A percentile compares a stretch with the other conserved stretches of the same genome.
phyloP scores from a whole-genome alignment of 129 eudicot species.

The Artemisia annua region DNA sequence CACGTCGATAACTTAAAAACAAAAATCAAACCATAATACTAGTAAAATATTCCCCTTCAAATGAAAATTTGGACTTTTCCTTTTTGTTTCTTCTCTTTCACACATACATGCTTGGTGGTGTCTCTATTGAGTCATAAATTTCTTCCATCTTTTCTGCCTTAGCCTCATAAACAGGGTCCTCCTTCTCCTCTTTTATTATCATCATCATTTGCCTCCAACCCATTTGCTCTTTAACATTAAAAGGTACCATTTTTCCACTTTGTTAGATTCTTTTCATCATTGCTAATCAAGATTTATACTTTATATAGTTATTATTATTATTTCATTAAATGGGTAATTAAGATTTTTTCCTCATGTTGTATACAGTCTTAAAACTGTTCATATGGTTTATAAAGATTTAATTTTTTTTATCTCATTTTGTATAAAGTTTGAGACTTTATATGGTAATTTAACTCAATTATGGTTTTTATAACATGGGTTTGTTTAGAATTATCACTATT shows the following conservation, averaged over 20 bases:
- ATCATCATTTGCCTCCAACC: slow-evolving; percentile 3
- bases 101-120: no score
- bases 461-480: slow-evolving; percentile 4
- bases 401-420: neutral
- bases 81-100: slow-evolving; percentile 22
- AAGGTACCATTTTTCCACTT: slow-evolving; percentile 16
- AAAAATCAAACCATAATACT: slow-evolving; percentile 17
- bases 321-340: slow-evolving; percentile 18
- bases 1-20: slow-evolving; percentile 14
- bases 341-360: neutral
- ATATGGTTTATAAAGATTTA: neutral
- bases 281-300: no score
- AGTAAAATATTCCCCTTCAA: slow-evolving; percentile 22
- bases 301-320: neutral
- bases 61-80: slow-evolving; percentile 29
- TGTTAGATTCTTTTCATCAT: no score
- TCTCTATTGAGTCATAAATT: slow-evolving; percentile 29
- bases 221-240: slow-evolving; percentile 6
- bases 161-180: slow-evolving; percentile 27
- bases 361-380: neutral
- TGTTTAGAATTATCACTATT: slow-evolving; percentile 12
- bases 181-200: slow-evolving; percentile 19
- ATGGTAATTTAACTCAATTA: slow-evolving; percentile 17
- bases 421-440: neutral
- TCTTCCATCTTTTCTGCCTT: slow-evolving; percentile 30